A percentile compares a stretch with the other conserved stretches of the same genome.
Evolutionary conservation across 2,329 filamentous ascomycete species (phyloP).

Genomic region (Fusarium coicis): DNA sequence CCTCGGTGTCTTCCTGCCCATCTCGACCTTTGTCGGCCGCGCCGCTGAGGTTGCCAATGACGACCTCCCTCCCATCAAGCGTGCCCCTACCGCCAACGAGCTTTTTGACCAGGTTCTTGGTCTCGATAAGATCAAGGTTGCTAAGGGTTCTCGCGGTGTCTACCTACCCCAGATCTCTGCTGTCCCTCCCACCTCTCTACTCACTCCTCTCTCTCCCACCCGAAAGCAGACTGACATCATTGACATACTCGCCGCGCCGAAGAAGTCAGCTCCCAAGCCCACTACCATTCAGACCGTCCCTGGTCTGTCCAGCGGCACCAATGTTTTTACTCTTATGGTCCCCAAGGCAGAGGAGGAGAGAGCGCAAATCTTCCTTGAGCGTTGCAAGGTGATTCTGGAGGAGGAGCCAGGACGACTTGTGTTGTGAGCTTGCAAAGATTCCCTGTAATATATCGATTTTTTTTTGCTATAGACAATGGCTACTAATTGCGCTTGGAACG

Average conservation of each 20-base stretch:
- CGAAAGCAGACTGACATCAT: slow-evolving; percentile 74
- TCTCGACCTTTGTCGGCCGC: slow-evolving; percentile 87
- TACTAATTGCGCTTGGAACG: slow-evolving; percentile 34
- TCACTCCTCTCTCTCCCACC: slow-evolving; percentile 46
- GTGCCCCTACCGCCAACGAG: slow-evolving; percentile 76
- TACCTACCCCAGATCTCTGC: slow-evolving; percentile 78
- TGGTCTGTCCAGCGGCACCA: slow-evolving; percentile 67
- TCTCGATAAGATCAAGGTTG: slow-evolving; percentile 59
- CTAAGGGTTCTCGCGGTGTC: slow-evolving; percentile 67
- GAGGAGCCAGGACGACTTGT: slow-evolving; percentile 81
- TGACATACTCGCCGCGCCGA: slow-evolving; percentile 74
- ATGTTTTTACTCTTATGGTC: slow-evolving; percentile 85
- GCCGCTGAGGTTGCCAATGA: slow-evolving; percentile 91
- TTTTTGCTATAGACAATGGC: slow-evolving; percentile 43
- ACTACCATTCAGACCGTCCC: slow-evolving; percentile 51
- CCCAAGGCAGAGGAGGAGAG: slow-evolving; percentile 83
- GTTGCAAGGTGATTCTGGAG: slow-evolving; percentile 86
- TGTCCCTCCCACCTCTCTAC: slow-evolving; percentile 58
- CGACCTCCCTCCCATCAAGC: slow-evolving; percentile 75
- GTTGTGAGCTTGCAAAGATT: slow-evolving; percentile 55
- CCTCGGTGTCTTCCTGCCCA: slow-evolving; percentile 82
- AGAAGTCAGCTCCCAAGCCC: slow-evolving; percentile 43
- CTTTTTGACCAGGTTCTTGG: slow-evolving; percentile 92
- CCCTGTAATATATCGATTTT: slow-evolving; percentile 47
- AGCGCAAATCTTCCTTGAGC: slow-evolving; percentile 83